Evolutionary conservation across 495 filamentous ascomycete genomes (phyloP), one percentile per base, ranked within the genome.

Genomic region (Tuber calosporum): DNA sequence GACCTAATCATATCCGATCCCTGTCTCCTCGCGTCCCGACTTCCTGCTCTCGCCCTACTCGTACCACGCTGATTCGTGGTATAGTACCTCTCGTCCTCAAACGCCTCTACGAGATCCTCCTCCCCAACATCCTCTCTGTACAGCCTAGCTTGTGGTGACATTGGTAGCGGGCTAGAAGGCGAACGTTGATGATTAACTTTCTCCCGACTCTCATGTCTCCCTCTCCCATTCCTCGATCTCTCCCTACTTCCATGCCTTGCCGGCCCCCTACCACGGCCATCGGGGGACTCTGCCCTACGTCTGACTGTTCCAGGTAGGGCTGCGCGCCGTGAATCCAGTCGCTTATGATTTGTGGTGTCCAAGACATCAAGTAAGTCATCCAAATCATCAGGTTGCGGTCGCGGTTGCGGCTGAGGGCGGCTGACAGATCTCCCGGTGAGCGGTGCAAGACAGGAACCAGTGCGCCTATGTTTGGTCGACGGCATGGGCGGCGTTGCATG

Each of bases 91-190:
- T 81, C 79, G 70, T 80, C 79, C 45, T 79, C 76, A 70, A 73
- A 78, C 38, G 69, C 77, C 36, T 67, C 70, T 34, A 71, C 75
- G 20, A 69, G 45, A 42, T 71, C 70, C 20, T 58, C 74, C 13
- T 75, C 78, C n/a, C 78, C 82, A 58, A 80, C 72, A 69, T 74
- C 80, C 45, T 75, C 79, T 71, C 77, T 80, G 69, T 78, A 82
- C 7, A 70, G 78, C 70, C 67, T 83, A 75, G 71, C 82, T 74
- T 81, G 84, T 5, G 85, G 77, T 15, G 86, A 84, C 84, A 93
- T 90, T 26, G 92, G 92, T 62, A 93, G 82, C 26, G 93, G 92
- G 4, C 91, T 93, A 0, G 93, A 92, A 40, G 93, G 92, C 3
- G 93, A 97, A 58, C 91, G 83, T 67, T 85, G 84, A n/a, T 83